A percentile compares a stretch with the other conserved stretches of the same genome.
phyloP scores from a whole-genome alignment of 352 stramenopile species.

The Phytopythium oedochilum region DNA sequence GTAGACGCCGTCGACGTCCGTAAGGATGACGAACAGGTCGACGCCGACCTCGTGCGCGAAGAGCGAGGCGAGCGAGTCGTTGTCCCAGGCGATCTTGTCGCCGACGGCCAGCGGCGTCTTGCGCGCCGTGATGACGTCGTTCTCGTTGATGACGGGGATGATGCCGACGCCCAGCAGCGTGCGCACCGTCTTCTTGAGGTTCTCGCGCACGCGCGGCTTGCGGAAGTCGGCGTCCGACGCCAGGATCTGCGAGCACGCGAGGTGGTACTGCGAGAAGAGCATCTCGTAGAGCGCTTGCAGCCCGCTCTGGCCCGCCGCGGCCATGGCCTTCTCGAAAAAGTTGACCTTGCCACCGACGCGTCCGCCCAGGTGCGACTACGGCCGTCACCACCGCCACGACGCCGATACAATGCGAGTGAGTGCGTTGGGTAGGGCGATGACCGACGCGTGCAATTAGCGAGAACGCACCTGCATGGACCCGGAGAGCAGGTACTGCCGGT shows the following conservation, averaged over 20 bases:
- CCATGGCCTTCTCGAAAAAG: constrained; percentile 74
- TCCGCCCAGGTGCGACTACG: constrained; percentile 60
- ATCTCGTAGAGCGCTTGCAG: constrained; percentile 86
- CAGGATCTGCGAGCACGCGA: constrained; percentile 78
- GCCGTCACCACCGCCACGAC: no score
- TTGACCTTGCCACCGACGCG: constrained; percentile 45
- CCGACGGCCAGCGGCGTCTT: constrained; percentile 53
- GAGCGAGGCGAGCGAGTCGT: constrained; percentile 76
- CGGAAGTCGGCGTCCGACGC: constrained; percentile 78
- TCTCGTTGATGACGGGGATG: constrained; percentile 85
- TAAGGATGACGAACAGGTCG: constrained; percentile 77
- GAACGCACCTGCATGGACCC: constrained; percentile 47
- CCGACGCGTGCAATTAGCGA: background rate
- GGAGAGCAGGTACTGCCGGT: constrained; percentile 77
- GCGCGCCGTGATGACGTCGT: constrained; percentile 75
- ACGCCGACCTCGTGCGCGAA: constrained; percentile 70
- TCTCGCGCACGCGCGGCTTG: constrained; percentile 50
- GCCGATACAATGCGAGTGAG: no score
- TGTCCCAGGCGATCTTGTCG: constrained; percentile 78
- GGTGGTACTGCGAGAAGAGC: constrained; percentile 81
- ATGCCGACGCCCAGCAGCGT: constrained; percentile 77
- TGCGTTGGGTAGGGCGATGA: background rate
- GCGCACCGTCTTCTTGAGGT: constrained; percentile 58
- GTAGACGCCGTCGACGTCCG: constrained; percentile 68
- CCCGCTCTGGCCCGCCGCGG: constrained; percentile 64